Conservation (phyloP, 1,139 yeast species). For the Pneumocystis wakefieldiae region DNA sequence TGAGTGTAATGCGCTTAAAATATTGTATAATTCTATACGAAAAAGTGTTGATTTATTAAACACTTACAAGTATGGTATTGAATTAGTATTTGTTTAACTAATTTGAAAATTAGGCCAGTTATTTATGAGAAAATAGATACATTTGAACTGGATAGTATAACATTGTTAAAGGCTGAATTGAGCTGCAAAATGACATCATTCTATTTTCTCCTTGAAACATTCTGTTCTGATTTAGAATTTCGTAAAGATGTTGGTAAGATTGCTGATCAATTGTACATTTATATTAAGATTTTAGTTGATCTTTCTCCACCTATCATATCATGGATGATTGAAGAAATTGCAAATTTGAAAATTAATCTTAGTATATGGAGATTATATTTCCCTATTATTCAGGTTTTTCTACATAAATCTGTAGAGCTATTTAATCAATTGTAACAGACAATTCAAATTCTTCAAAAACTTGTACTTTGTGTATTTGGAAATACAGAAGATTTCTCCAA, state of each 20-base stretch:
- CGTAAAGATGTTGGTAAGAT: conserved; percentile 14
- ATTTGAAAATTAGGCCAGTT: conserved; percentile 13
- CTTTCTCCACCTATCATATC: conserved; percentile 29
- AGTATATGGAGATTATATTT: conserved; percentile 14
- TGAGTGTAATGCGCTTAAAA: conserved; percentile 15
- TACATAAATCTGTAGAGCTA: not conserved
- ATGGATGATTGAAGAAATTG: conserved; percentile 38
- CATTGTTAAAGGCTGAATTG: conserved; percentile 20
- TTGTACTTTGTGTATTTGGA: conserved; percentile 54
- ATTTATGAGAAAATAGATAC: conserved; percentile 8
- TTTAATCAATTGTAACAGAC: conserved; percentile 12
- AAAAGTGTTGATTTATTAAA: conserved; percentile 9
- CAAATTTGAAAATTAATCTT: conserved; percentile 48
- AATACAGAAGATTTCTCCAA: conserved; percentile 29
- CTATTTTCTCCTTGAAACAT: conserved; percentile 33
- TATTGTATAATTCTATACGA: conserved; percentile 16
- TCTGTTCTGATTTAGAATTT: conserved; percentile 20
- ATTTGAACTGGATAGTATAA: conserved; percentile 3
- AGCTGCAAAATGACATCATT: conserved; percentile 38
- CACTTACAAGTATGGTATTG: not conserved
- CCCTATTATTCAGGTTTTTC: conserved; percentile 37
- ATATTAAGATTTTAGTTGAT: conserved; percentile 17
- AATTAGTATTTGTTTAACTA: not conserved
- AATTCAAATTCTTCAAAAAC: conserved; percentile 41
- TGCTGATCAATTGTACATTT: not conserved